Percentiles rank a stretch among this genome's conserved stretches.
phyloP scores from a whole-genome alignment of 495 filamentous ascomycete genomes.

The Podospora bellae-mahoneyi region DNA sequence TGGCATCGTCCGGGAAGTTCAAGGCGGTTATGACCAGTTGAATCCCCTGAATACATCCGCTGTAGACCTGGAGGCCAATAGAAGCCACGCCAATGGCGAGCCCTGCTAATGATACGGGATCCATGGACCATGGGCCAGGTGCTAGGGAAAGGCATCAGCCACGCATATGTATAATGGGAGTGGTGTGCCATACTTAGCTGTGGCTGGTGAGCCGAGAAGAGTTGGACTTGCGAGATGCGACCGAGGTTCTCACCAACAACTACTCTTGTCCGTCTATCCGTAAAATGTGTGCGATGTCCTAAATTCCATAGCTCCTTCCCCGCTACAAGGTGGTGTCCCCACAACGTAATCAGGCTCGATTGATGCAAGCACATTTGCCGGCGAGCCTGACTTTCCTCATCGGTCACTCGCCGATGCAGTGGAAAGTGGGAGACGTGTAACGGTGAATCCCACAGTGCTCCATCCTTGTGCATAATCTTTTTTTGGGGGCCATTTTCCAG shows the following conservation, averaged over 20 bases:
- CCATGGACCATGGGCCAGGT: constrained; percentile 27
- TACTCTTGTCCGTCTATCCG: neutral
- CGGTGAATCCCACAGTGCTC: neutral
- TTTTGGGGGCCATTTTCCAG: neutral
- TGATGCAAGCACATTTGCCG: constrained; percentile 7
- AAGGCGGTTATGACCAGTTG: constrained; percentile 43
- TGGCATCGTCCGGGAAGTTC: constrained; percentile 41
- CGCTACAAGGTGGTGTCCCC: neutral
- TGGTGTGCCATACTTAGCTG: neutral
- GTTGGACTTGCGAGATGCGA: neutral
- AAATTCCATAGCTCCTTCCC: neutral
- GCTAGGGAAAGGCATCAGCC: constrained; percentile 4
- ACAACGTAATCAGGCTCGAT: constrained; percentile 4
- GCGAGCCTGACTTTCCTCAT: constrained; percentile 1
- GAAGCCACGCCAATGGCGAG: constrained; percentile 42
- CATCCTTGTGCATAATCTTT: neutral
- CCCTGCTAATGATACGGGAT: constrained; percentile 40
- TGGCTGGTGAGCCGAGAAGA: neutral
- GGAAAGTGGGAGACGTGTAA: no score
- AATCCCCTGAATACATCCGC: constrained; percentile 43
- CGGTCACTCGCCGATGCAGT: neutral
- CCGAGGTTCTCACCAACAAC: neutral
- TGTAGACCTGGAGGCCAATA: constrained; percentile 42
- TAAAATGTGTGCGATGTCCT: neutral
- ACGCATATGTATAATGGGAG: neutral